Conservation (phyloP, 2,329 filamentous ascomycete genomes). For the Colletotrichum agaves region DNA sequence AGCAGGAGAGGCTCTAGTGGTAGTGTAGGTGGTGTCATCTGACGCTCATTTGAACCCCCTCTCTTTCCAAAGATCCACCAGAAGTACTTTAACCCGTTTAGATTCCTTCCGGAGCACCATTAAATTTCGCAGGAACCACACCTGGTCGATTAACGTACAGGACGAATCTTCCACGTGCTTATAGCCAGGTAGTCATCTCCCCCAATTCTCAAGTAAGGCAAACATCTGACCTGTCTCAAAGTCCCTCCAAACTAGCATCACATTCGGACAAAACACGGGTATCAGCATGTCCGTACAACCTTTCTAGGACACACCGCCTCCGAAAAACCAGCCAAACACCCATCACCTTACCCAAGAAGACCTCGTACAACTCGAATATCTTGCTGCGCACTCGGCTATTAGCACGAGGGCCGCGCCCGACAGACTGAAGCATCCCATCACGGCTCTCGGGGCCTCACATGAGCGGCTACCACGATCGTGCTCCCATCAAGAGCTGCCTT, state of each 20-base stretch:
- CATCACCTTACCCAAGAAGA: too few relatives aligned
- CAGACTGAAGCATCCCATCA: background rate
- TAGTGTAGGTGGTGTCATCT: too few relatives aligned
- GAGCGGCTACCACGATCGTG: slow-evolving; percentile 1
- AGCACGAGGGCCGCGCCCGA: background rate
- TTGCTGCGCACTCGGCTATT: background rate
- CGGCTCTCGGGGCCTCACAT: slow-evolving; percentile 5
- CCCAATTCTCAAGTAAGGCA: background rate
- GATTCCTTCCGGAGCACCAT: too few relatives aligned
- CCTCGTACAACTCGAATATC: background rate
- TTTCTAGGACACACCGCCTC: slow-evolving; percentile 12
- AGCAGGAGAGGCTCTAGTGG: too few relatives aligned
- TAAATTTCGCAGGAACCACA: too few relatives aligned
- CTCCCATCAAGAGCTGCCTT: background rate
- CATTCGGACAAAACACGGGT: slow-evolving; percentile 9
- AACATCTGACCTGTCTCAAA: slow-evolving; percentile 2
- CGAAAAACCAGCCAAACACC: background rate
- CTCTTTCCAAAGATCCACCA: too few relatives aligned
- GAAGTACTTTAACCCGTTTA: too few relatives aligned
- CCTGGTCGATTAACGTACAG: too few relatives aligned
- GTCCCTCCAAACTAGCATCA: background rate
- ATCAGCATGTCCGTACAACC: slow-evolving; percentile 17
- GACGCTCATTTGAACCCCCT: too few relatives aligned
- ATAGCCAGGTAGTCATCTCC: too few relatives aligned
- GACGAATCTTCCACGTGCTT: too few relatives aligned